Base-by-base conservation (phyloP, 768 basidiomycete species). In the Mycena chlorophos region DNA sequence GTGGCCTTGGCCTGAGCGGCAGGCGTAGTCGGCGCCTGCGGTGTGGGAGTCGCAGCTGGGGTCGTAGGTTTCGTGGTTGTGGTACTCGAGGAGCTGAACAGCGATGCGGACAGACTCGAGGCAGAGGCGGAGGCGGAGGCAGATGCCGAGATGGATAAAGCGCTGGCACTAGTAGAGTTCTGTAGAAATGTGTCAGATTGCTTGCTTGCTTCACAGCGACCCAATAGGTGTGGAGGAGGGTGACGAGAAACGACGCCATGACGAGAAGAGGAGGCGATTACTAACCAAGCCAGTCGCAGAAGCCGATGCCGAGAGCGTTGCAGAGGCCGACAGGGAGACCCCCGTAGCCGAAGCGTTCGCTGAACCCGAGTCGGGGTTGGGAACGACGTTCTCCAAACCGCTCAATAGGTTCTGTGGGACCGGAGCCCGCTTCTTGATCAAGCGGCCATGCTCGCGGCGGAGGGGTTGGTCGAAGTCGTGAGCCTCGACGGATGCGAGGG, bases 361-460 rank as follows among this genome's bases (percentile, higher is more conserved):
- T 17, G 48, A 58, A 14, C 63, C 43, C 1, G 62, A 31, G 56
- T 64, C 45, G 1, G 47, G 45, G 39, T 51, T 55, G 51, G 65
- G 65, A 54, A 68, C 70, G 56, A 74, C 66, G 47, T 68, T 59
- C 13, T 5, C 25, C 45, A 46, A 25, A 8, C 45, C 45, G 25
- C 45, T 25, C 6, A 23, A 13, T 22, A 54, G 48, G n/a, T 58
- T 56, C 54, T 25, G 51, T 55, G 55, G 56, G 16, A 29, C 37
- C 1, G 79, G 75, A 3, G 73, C 66, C 31, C 89, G 86, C 68
- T 87, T 89, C 73, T 78, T 88, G 62, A 91, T 67, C 68, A 91
- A 71, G 64, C 89, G 86, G 65, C 83, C 82, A 71, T 88, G 85
- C 70, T 80, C 80, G 61, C 82, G 82, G 49, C 76, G 84, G 30